phyloP scores from a whole-genome alignment of 768 basidiomycete species.

The Cubamyces sp. region DNA sequence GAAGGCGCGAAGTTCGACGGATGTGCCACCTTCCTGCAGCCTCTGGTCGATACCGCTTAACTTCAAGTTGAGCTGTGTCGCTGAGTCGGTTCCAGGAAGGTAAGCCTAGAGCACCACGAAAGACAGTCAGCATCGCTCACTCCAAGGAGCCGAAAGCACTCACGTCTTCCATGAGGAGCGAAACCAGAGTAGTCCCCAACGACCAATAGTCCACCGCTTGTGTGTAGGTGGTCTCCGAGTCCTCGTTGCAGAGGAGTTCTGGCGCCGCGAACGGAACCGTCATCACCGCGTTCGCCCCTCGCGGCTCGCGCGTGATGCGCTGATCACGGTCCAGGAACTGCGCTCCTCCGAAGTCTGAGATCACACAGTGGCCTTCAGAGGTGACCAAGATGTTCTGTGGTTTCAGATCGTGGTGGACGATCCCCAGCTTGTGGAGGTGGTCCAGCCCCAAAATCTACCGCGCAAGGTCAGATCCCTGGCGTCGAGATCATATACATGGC shows the following conservation, averaged over 20 bases:
- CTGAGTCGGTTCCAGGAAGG: neutral
- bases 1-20: neutral
- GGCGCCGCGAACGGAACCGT: conserved; percentile 32
- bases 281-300: conserved; percentile 12
- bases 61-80: neutral
- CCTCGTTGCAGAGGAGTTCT: conserved; percentile 25
- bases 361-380: conserved; percentile 44
- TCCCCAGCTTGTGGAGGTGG: conserved; percentile 53
- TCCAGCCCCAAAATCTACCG: conserved; percentile 30
- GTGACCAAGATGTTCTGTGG: conserved; percentile 53
- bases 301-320: conserved; percentile 1
- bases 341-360: conserved; percentile 62
- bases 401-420: conserved; percentile 62
- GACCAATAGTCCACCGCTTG: conserved; percentile 54
- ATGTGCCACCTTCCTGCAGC: neutral
- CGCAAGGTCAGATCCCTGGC: neutral
- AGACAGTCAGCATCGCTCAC: too few species aligned
- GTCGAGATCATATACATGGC: neutral
- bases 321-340: conserved; percentile 47
- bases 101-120: neutral
- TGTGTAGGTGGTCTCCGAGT: conserved; percentile 45
- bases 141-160: neutral
- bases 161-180: conserved; percentile 38
- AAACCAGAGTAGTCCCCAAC: conserved; percentile 49
- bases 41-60: neutral